Base-by-base conservation (phyloP, 257 asterid genomes). In the Avicennia marina region DNA sequence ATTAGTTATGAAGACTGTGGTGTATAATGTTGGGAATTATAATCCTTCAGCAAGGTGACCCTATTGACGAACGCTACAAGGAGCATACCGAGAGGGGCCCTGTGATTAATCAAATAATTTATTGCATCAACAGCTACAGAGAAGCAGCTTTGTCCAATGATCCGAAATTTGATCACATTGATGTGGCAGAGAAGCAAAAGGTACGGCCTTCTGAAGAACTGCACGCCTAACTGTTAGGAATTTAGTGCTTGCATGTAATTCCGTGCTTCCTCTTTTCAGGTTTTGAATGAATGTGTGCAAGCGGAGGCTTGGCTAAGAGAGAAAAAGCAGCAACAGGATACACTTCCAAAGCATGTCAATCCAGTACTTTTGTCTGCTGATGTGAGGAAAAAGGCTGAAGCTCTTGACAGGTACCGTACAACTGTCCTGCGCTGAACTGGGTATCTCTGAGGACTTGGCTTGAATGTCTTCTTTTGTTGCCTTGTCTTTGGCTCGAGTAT, bases 251-350 rank as follows among this genome's bases (percentile, higher is more conserved):
- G 6, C 11, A 27, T 21, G 8, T 36, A 21, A 53, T 15, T 41
- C 19, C 38, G 2, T 34, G 34, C 31, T 61, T 26, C 32, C 13
- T 2, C 13, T 36, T 40, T 69, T 27, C 79, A 93, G 97, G 98
- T 93, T 43, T 11, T 83, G 72, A 81, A 63, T 21, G 98, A 85
- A 69, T 93, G 98, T 24, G 80, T 81, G 65, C 88, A 80, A 69
- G 95, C 95, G 9, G 98, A 91, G 60, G 94, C 76, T 43, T 91
- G 98, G 98, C 57, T 81, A 53, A 85, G 90, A 57, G 95, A 91
- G 81, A 87, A 75, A 67, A 78, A 51, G 66, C 93, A 78, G 66
- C 95, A 71, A 48, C 96, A 91, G 65, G 98, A 88, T 63, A 46
- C 78, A 11, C 95, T 91, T 53, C 95, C 95, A 0, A 91, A 80